phyloP scores from a whole-genome alignment of 306 rosid genomes.

The Inga laurina region DNA sequence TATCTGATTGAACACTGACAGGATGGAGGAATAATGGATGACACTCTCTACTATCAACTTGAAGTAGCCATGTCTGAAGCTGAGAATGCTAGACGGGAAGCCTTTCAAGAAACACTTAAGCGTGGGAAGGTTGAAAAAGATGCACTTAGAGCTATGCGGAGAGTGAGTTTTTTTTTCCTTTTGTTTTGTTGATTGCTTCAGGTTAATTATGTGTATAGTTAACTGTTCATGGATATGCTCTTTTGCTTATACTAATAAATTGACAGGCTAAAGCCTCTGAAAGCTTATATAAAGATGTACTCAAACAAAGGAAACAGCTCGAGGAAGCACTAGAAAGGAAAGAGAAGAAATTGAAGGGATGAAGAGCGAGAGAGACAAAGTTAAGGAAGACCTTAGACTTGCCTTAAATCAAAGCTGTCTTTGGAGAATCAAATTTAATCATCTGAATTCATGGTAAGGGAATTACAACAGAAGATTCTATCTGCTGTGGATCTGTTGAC shows the following conservation, averaged over 20 bases:
- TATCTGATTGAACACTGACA: slow-evolving; percentile 46
- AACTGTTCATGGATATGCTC: neutral
- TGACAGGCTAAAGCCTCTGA: slow-evolving; percentile 74
- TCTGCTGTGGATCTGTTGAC: slow-evolving; percentile 74
- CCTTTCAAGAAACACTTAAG: slow-evolving; percentile 62
- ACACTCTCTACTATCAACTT: slow-evolving; percentile 63
- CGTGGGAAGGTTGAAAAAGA: slow-evolving; percentile 88
- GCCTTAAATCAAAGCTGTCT: slow-evolving; percentile 50
- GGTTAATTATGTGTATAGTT: slow-evolving; percentile 12
- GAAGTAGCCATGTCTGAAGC: slow-evolving; percentile 71
- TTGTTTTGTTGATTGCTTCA: neutral
- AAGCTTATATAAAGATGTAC: slow-evolving; percentile 55
- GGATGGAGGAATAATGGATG: slow-evolving; percentile 68
- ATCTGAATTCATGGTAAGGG: slow-evolving; percentile 55
- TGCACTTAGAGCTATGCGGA: slow-evolving; percentile 66
- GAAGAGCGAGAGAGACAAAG: slow-evolving; percentile 50
- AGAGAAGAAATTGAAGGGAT: slow-evolving; percentile 50
- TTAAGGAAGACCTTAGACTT: slow-evolving; percentile 61
- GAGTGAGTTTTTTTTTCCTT: slow-evolving; percentile 41
- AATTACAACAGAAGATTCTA: slow-evolving; percentile 71
- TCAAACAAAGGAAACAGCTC: slow-evolving; percentile 56
- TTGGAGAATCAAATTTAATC: slow-evolving; percentile 75
- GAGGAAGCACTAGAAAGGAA: slow-evolving; percentile 66
- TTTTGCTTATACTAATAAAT: slow-evolving; percentile 18
- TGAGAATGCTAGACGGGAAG: slow-evolving; percentile 62